These are phyloP conservation scores for Nemania diffusa DNA, from an alignment of 2,329 filamentous ascomycete species.

Conservation along the genomic window DNA sequence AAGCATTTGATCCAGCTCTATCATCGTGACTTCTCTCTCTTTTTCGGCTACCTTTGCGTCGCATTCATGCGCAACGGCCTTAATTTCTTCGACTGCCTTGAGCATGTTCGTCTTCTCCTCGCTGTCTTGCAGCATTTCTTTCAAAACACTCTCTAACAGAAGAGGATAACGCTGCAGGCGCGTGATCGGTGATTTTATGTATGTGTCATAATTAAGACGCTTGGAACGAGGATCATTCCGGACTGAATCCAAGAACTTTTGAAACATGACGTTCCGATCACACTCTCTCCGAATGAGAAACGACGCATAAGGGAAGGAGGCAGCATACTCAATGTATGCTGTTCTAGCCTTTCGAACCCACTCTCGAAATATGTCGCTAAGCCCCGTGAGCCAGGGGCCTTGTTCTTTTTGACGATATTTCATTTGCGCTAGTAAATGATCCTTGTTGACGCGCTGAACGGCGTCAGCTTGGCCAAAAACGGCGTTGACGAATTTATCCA, in stretches of 20 bases:
- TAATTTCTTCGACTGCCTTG: conserved; percentile 91
- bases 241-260: conserved; percentile 83
- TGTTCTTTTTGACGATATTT: conserved; percentile 98
- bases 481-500: conserved; percentile 81
- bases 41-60: conserved; percentile 93
- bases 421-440: conserved; percentile 88
- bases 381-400: conserved; percentile 91
- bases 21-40: conserved; percentile 88
- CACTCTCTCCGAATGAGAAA: conserved; percentile 86
- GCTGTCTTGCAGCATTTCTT: conserved; percentile 83
- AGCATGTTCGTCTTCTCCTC: conserved; percentile 89
- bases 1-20: conserved; percentile 84
- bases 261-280: conserved; percentile 86
- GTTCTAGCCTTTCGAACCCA: conserved; percentile 95
- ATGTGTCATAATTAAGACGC: conserved; percentile 92
- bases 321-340: conserved; percentile 92
- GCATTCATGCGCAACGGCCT: conserved; percentile 86
- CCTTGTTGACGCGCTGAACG: conserved; percentile 91
- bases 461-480: conserved; percentile 93
- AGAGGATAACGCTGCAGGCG: conserved; percentile 90
- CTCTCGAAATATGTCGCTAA: conserved; percentile 96
- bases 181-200: conserved; percentile 91
- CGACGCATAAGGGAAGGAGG: conserved; percentile 83
- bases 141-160: conserved; percentile 82
- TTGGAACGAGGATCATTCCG: conserved; percentile 81